Base-by-base conservation (phyloP, 305 asterid species). In the Ajuga reptans region DNA sequence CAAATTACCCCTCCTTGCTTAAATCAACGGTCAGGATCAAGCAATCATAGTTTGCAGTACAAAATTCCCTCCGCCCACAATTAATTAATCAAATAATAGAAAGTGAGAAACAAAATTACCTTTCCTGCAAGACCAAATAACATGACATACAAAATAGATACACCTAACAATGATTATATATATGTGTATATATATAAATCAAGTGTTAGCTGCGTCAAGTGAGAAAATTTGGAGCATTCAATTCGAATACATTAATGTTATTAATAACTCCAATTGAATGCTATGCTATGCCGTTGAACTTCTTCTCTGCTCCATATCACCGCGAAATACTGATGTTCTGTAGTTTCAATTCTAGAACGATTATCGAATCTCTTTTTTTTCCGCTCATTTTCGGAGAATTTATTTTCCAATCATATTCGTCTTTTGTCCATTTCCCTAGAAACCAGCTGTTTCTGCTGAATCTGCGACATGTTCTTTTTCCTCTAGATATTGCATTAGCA, bases 241-340 rank as follows among this genome's bases (percentile, higher is more conserved):
- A 66, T 58, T 59, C 46, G 9, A 46, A 51, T 15, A 6, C 45
- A 55, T 56, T 65, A 31, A 47, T 53, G 18, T 21, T 51, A 41
- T 29, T 11, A 67, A 42, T 75, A 8, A 72, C 78, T 68, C 72
- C 76, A 45, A 75, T 75, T 75, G 58, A 75, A 76, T 76, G 81
- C 81, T 7, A 76, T 76, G 81, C 81, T 7, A 14, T 57, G 68
- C 71, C 76, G 69, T 64, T 76, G 68, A 62, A 71, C 17, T 39
- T 67, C 62, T 68, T 64, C 81, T 52, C 36, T 16, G 9, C 49
- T 46, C 56, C 54, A 9, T 21, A 21, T 4, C 73, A 11, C 14
- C 11, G 21, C 47, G 18, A 8, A 12, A 8, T 37, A 24, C 18
- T 54, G 41, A 27, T 51, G 65, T 41, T 42, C 11, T 5, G 1